A percentile compares a stretch with the other conserved stretches of the same genome.
Evolutionary conservation across 257 asterid species (phyloP).

Genomic region (Nyctanthes arbortristis): DNA sequence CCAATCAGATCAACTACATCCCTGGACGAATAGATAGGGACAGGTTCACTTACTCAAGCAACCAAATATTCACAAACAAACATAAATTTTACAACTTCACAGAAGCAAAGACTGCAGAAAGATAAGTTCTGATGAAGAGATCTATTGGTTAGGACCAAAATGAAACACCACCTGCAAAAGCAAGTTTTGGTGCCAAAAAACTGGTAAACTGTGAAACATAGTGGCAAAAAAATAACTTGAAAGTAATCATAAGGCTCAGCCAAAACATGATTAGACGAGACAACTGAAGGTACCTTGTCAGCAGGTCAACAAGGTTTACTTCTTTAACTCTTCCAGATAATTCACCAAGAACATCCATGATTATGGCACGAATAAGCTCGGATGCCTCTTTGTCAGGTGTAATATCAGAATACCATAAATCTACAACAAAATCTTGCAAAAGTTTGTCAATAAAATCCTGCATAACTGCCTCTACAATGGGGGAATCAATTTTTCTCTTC

Average conservation of each 20-base stretch:
- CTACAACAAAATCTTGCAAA: constrained; percentile 83
- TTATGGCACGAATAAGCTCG: constrained; percentile 57
- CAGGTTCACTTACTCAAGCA: constrained; percentile 16
- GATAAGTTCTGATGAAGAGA: neutral
- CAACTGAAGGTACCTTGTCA: constrained; percentile 64
- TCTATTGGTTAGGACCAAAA: neutral
- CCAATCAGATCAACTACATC: constrained; percentile 85
- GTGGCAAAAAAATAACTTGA: neutral
- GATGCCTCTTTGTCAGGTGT: constrained; percentile 96
- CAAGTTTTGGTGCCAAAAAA: neutral
- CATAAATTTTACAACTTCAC: constrained; percentile 9
- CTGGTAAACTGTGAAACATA: constrained; percentile 6
- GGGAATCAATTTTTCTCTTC: constrained; percentile 92
- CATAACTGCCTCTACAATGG: constrained; percentile 79
- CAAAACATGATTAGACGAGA: neutral
- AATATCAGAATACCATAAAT: constrained; percentile 89
- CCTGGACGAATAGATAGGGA: constrained; percentile 47
- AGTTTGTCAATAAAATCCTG: constrained; percentile 74
- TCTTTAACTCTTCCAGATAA: constrained; percentile 77
- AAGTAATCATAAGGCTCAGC: neutral
- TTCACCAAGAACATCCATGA: constrained; percentile 96
- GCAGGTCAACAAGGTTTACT: constrained; percentile 84
- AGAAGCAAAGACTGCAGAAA: neutral
- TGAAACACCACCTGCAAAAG: neutral
- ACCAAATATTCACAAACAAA: constrained; percentile 13